Evolutionary conservation across 2,329 filamentous ascomycete species (phyloP).

Genomic region (Fusarium euwallaceae): DNA sequence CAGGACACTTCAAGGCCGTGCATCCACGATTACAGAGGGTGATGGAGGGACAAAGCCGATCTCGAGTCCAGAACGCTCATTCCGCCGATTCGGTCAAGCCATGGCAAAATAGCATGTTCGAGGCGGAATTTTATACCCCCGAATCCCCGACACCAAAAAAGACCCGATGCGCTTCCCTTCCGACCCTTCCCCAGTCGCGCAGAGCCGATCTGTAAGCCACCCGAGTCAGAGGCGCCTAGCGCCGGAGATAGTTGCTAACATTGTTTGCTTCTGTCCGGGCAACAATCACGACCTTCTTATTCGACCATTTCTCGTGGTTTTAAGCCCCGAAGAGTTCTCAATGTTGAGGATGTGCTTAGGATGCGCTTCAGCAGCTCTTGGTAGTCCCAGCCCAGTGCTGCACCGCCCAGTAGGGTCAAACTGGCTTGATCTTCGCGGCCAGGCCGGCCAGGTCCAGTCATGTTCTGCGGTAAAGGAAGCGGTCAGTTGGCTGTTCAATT

Average conservation of each 20-base stretch:
- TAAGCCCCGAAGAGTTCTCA: constrained; percentile 15
- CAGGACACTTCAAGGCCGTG: constrained; percentile 35
- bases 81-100: constrained; percentile 23
- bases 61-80: constrained; percentile 39
- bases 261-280: neutral
- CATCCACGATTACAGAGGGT: constrained; percentile 38
- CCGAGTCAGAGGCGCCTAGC: neutral
- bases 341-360: constrained; percentile 20
- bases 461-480: constrained; percentile 31
- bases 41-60: constrained; percentile 42
- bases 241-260: neutral
- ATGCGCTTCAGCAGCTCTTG: constrained; percentile 25
- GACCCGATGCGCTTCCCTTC: constrained; percentile 21
- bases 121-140: constrained; percentile 40
- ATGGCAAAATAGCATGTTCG: constrained; percentile 33
- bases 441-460: constrained; percentile 34
- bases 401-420: constrained; percentile 32
- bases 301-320: neutral
- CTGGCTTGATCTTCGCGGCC: constrained; percentile 36
- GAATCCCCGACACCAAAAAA: constrained; percentile 32
- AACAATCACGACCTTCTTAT: neutral
- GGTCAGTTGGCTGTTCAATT: constrained; percentile 2
- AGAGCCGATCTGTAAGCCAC: constrained; percentile 20
- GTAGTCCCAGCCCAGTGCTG: constrained; percentile 33
- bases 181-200: constrained; percentile 1